Base-by-base conservation (phyloP, 2,329 filamentous ascomycete species). In the Cytospora chrysosperma region DNA sequence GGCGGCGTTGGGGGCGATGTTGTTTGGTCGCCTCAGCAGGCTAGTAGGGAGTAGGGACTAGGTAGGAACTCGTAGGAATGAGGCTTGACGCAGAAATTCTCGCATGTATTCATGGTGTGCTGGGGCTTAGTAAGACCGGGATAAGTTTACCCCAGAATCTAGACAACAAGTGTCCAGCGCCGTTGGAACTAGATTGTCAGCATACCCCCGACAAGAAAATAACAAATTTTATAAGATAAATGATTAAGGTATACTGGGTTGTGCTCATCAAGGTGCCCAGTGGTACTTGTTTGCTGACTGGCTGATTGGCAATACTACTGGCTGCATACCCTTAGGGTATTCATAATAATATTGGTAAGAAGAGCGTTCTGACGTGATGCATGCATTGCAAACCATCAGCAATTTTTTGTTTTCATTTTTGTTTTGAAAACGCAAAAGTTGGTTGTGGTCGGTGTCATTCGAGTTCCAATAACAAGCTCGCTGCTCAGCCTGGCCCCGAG, bases 381-480 rank as follows among this genome's bases (percentile, higher is more conserved):
- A 32, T 32, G 30, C 10, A 15, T 13, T 15, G 32, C 47, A 21
- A 32, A 10, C 50, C 15, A 34, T 54, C 43, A 21, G 59, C 40
- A 12, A 24, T 47, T 12, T 26, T 32, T 34, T n/a, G n/a, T n/a
- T n/a, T n/a, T n/a, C n/a, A n/a, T n/a, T n/a, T n/a, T n/a, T n/a
- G n/a, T n/a, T 28, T 34, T 49, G 59, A 26, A 55, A 30, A 34
- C 27, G 59, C 51, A 55, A 47, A 21, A 47, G 21, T 58, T 47
- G 26, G 53, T 32, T 15, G 34, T 53, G 27, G 51, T 24, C 21
- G n/a, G 59, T 63, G 49, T 53, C 58, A 34, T 54, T 47, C n/a
- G 47, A 57, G 53, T 58, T 59, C 49, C 26, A 34, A 34, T 34
- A 63, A 50, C 56, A 59, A 59, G 61, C 51, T 61, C 54, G 37